A percentile compares a stretch with the other conserved stretches of the same genome.
Evolutionary conservation across 2,329 filamentous ascomycete species (phyloP).

Genomic region (Alternaria rosae): DNA sequence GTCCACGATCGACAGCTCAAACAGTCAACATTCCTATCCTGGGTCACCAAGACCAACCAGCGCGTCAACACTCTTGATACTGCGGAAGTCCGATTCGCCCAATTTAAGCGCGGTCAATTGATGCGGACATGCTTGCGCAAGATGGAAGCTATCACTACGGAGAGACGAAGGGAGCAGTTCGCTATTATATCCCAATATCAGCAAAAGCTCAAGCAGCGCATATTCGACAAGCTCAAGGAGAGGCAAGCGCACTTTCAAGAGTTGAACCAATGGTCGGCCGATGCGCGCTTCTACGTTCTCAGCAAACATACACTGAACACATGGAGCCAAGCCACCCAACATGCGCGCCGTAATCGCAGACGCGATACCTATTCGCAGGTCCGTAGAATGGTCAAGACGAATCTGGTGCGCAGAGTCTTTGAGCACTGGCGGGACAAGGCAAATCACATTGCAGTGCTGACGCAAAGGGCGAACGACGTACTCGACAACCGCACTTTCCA

Average conservation of each 20-base stretch:
- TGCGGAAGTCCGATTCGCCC: conserved; percentile 41
- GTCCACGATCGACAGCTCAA: conserved; percentile 45
- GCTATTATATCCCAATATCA: conserved; percentile 54
- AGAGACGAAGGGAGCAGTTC: conserved; percentile 38
- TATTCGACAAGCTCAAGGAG: conserved; percentile 47
- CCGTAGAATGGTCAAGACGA: conserved; percentile 62
- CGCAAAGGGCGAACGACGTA: conserved; percentile 44
- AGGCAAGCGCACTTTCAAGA: conserved; percentile 54
- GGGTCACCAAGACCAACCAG: conserved; percentile 39
- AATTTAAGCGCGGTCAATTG: conserved; percentile 41
- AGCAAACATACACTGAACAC: conserved; percentile 57
- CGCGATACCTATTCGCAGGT: conserved; percentile 64
- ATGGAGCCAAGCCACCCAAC: conserved; percentile 60
- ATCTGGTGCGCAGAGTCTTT: conserved; percentile 56
- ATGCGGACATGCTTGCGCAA: conserved; percentile 36
- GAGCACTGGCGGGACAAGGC: conserved; percentile 47
- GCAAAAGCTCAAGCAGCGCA: conserved; percentile 48
- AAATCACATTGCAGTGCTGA: conserved; percentile 19
- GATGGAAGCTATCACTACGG: conserved; percentile 36
- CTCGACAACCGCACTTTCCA: conserved; percentile 29
- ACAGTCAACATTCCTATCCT: conserved; percentile 33
- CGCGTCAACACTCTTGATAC: conserved; percentile 36
- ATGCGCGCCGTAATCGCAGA: conserved; percentile 61
- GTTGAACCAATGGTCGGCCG: conserved; percentile 61
- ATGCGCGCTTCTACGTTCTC: conserved; percentile 65